Evolutionary conservation across 495 filamentous ascomycete species (phyloP).

Genomic region (Tuber melanosporum): DNA sequence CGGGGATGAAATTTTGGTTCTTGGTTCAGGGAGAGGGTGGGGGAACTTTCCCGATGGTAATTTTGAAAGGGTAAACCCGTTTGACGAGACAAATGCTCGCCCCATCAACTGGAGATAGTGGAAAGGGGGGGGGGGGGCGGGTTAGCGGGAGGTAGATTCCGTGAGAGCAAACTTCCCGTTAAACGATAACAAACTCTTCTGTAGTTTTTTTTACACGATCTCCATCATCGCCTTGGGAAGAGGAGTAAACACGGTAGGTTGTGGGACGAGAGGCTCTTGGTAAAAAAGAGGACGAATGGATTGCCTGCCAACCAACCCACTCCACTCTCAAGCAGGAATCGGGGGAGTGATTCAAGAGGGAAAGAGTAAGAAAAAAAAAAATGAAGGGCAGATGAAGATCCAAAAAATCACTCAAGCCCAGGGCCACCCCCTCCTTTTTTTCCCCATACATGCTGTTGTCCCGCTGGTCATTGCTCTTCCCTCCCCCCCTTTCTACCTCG

Average conservation of each 20-base stretch:
- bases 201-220: not conserved
- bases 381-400: not conserved
- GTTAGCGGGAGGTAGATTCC: not conserved
- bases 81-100: not conserved
- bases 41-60: not conserved
- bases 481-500: not conserved
- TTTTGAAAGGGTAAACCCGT: not conserved
- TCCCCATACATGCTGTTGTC: not conserved
- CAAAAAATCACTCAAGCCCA: conserved; percentile 4
- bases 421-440: not conserved
- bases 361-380: not conserved
- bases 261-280: not conserved
- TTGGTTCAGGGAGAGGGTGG: not conserved
- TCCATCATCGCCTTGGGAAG: not conserved
- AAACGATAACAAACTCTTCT: not conserved
- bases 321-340: not conserved
- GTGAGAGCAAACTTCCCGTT: not conserved
- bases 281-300: not conserved
- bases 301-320: not conserved
- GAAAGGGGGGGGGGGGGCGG: not conserved
- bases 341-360: conserved; percentile 1
- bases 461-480: not conserved
- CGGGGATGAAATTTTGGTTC: not conserved
- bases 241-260: not conserved
- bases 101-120: not conserved